phyloP scores from a whole-genome alignment of 805 yeast species.

The Sugiyamaella chiloensis region DNA sequence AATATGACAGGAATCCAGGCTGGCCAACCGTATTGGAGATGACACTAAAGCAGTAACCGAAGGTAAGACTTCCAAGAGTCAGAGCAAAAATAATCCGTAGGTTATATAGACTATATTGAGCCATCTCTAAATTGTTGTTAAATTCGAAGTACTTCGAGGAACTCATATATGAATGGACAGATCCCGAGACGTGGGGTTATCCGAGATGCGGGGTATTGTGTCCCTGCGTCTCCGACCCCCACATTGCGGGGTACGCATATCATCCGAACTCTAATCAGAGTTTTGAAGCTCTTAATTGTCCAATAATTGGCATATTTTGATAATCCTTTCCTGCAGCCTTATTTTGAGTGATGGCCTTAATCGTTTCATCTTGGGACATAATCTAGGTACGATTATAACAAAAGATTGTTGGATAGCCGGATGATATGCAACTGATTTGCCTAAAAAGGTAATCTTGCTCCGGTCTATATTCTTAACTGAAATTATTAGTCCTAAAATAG shows the following conservation, averaged over 20 bases:
- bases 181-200: slow-evolving; percentile 5
- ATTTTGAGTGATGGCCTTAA: no score
- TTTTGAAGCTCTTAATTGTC: no score
- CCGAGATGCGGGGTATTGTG: slow-evolving; percentile 1
- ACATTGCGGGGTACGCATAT: background rate
- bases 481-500: no score
- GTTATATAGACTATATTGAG: slow-evolving; percentile 1
- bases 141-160: background rate
- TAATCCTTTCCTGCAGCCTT: no score
- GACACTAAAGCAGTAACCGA: slow-evolving; percentile 10
- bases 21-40: slow-evolving; percentile 14
- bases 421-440: no score
- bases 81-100: slow-evolving; percentile 1
- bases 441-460: no score
- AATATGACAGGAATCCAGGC: slow-evolving; percentile 13
- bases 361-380: no score
- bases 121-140: background rate
- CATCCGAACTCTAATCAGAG: no score
- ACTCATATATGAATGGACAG: background rate
- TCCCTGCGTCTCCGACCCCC: background rate
- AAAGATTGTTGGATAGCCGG: no score
- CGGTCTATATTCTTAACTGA: no score
- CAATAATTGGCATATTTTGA: no score
- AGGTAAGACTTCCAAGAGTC: slow-evolving; percentile 10
- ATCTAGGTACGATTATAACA: no score